Base-by-base conservation (phyloP, 345 rosid genomes). In the Turritis glabra region DNA sequence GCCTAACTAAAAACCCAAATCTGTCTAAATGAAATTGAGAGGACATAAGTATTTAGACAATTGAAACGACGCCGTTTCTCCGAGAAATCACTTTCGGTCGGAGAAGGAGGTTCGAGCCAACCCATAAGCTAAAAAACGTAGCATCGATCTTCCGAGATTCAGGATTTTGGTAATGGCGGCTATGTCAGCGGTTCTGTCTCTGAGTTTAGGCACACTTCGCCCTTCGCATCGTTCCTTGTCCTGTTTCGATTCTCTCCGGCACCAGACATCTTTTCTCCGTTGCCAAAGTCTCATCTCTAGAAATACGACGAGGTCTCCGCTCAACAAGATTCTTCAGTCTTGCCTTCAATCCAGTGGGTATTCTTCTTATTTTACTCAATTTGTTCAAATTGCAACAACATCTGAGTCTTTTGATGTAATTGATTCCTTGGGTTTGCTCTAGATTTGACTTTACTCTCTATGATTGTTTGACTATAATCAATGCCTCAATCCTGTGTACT, bases 321-420 rank as follows among this genome's bases (percentile, higher is more conserved):
- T 88, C 65, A 75, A 76, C 46, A 82, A 74, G 74, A 82, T 85
- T 72, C 77, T 84, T 38, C 87, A 82, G 46, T 83, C 87, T 79
- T 77, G 75, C 82, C 79, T 76, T 65, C 80, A 74, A 55, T 84
- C 96, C 53, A 83, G 91, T 88, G 80, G 7, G 87, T 80, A 68
- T 10, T 37, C 11, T 50, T 11, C 17, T 32, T 25, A 0, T 38
- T 40, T 40, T 13, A 5, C 41, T 53, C 38, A 17, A 37, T 73
- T 43, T 33, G 5, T 12, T 26, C 43, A 11, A 6, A 22, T 61
- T 41, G 12, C 57, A 27, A 32, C 72, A 19, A 4, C 21, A 26
- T 72, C 44, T 22, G 61, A n/a, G 9, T 43, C 44, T 1, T 40
- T 40, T 41, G 18, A 41, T 41, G 46, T 41, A 7, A 41, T 41